Evolutionary conservation across 768 basidiomycete species (phyloP).

Genomic region (Auriscalpium microsporum): DNA sequence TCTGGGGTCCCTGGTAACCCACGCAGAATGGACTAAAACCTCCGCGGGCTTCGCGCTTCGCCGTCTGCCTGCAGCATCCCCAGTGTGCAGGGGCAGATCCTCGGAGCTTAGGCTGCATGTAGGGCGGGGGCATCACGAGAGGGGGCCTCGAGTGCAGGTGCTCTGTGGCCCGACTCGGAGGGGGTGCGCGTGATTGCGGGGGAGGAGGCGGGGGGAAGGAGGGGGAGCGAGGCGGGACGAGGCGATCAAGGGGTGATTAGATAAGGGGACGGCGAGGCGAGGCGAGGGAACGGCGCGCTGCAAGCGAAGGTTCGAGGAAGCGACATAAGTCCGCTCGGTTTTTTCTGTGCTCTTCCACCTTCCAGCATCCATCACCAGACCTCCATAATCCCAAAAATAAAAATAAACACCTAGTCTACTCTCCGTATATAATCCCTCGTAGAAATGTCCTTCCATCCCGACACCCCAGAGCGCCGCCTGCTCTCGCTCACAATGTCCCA

Average conservation of each 20-base stretch:
- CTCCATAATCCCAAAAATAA: slow-evolving; percentile 5
- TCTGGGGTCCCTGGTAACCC: neutral
- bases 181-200: no score
- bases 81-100: neutral
- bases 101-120: neutral
- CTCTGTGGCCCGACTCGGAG: neutral
- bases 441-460: slow-evolving; percentile 11
- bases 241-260: neutral
- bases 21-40: neutral
- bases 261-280: neutral
- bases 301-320: neutral
- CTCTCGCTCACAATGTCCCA: slow-evolving; percentile 42
- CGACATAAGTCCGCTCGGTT: slow-evolving; percentile 1
- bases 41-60: neutral
- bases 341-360: slow-evolving; percentile 10
- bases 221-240: neutral
- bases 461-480: slow-evolving; percentile 13
- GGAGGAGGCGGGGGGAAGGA: neutral
- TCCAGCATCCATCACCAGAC: slow-evolving; percentile 15
- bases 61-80: neutral
- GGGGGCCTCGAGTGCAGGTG: no score
- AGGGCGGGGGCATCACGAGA: neutral
- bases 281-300: neutral
- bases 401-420: slow-evolving; percentile 4
- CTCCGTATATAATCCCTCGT: slow-evolving; percentile 8